phyloP scores from a whole-genome alignment of 768 basidiomycete species.

The Pleurotus salmoneostramineus region DNA sequence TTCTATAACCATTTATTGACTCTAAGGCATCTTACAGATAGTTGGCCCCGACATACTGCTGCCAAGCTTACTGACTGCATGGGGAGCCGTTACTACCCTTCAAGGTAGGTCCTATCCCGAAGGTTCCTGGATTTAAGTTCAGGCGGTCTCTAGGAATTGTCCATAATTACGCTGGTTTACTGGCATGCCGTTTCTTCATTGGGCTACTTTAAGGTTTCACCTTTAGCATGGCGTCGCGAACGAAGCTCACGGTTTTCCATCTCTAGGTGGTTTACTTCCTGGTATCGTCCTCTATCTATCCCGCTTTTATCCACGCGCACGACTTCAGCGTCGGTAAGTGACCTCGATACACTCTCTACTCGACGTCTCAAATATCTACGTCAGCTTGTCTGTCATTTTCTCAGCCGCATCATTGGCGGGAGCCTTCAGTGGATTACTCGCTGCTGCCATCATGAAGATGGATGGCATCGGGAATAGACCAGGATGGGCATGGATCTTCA shows the following conservation, averaged over 20 bases:
- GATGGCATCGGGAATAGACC: constrained; percentile 36
- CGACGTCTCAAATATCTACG: constrained; percentile 31
- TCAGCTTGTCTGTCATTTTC: constrained; percentile 26
- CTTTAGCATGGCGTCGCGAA: too few species aligned
- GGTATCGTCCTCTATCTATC: constrained; percentile 30
- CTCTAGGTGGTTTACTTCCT: constrained; percentile 25
- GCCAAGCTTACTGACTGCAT: constrained; percentile 35
- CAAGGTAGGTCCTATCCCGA: constrained; percentile 26
- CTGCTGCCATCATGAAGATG: constrained; percentile 49
- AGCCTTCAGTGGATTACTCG: constrained; percentile 57
- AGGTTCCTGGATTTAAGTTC: not conserved
- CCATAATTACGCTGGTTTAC: constrained; percentile 33
- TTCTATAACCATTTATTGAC: not conserved
- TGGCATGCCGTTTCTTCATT: constrained; percentile 44
- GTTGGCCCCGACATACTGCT: constrained; percentile 40
- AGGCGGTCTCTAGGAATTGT: constrained; percentile 26
- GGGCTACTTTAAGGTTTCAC: constrained; percentile 40
- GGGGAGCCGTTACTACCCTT: constrained; percentile 38
- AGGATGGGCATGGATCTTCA: constrained; percentile 63
- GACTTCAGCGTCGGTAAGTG: constrained; percentile 28
- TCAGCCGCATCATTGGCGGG: constrained; percentile 35
- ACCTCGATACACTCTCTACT: constrained; percentile 51
- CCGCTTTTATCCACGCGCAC: constrained; percentile 27
- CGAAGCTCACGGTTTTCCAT: too few species aligned
- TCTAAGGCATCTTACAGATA: constrained; percentile 15